phyloP scores from a whole-genome alignment of 768 basidiomycete genomes.

The Boletus subparvulus region DNA sequence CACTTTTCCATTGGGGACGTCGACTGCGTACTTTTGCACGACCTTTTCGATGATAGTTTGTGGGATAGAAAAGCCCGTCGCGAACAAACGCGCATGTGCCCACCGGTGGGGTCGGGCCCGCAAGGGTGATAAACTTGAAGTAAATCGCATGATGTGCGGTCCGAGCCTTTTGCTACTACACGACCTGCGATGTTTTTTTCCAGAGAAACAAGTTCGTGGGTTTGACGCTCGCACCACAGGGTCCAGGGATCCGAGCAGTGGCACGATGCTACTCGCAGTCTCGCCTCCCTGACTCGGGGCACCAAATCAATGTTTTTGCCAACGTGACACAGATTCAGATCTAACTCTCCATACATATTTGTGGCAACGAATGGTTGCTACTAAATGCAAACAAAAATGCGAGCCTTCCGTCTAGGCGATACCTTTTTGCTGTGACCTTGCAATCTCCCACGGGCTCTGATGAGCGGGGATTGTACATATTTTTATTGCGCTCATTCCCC shows the following conservation, averaged over 20 bases:
- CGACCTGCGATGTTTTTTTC: not conserved
- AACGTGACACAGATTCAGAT: too few relatives aligned
- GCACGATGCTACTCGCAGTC: not conserved
- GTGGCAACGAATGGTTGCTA: too few relatives aligned
- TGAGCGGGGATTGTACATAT: too few relatives aligned
- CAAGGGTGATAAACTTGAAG: constrained; percentile 7
- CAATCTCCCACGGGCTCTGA: too few relatives aligned
- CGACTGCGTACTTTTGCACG: too few relatives aligned
- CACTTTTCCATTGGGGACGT: constrained; percentile 31
- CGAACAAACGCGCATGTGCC: constrained; percentile 25
- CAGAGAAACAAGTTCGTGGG: not conserved
- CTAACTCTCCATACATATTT: too few relatives aligned
- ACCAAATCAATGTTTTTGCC: not conserved
- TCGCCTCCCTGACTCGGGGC: too few relatives aligned
- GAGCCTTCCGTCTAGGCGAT: too few relatives aligned
- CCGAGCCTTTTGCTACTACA: not conserved
- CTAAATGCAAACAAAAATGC: too few relatives aligned
- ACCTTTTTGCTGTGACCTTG: too few relatives aligned
- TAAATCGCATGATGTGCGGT: constrained; percentile 13
- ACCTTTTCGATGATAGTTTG: constrained; percentile 95
- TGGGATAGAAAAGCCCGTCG: constrained; percentile 41
- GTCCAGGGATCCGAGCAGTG: not conserved
- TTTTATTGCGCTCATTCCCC: not conserved
- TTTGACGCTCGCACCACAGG: not conserved
- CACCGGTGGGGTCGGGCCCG: constrained; percentile 1